Conservation (phyloP, 2,329 filamentous ascomycete genomes). For the Venturia pyrina region DNA sequence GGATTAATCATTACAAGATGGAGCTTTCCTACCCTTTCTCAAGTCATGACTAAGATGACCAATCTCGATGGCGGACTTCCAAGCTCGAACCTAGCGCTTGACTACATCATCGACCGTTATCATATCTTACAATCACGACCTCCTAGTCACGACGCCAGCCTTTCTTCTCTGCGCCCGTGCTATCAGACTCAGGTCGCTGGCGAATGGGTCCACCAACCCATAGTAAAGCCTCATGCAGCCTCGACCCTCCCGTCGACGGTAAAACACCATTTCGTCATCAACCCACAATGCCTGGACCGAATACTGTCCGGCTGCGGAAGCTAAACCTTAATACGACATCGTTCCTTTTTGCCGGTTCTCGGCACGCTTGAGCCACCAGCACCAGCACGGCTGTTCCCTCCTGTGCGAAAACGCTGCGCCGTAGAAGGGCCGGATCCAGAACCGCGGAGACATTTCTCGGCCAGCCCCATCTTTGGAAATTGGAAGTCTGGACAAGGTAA, state of each 20-base stretch:
- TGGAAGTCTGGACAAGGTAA: too few species aligned
- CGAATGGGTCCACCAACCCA: background rate
- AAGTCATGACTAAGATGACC: background rate
- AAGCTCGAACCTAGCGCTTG: background rate
- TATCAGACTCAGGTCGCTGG: background rate
- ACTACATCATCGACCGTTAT: background rate
- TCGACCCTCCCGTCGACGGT: too few species aligned
- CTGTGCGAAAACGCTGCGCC: background rate
- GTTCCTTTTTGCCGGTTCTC: background rate
- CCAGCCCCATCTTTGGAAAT: too few species aligned
- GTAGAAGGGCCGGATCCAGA: background rate
- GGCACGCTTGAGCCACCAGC: background rate
- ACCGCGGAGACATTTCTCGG: background rate
- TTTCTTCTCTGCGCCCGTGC: background rate
- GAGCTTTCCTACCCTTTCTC: too few species aligned
- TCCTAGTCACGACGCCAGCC: background rate
- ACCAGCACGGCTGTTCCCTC: background rate
- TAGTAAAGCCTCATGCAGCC: background rate
- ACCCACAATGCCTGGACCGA: background rate
- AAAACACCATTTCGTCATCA: background rate
- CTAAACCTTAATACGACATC: constrained; percentile 2
- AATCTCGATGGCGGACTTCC: background rate
- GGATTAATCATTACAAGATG: background rate
- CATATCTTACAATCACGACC: too few species aligned
- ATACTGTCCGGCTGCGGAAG: background rate